phyloP scores from a whole-genome alignment of 2,329 filamentous ascomycete species.

The Thermothelomyces thermophilus region DNA sequence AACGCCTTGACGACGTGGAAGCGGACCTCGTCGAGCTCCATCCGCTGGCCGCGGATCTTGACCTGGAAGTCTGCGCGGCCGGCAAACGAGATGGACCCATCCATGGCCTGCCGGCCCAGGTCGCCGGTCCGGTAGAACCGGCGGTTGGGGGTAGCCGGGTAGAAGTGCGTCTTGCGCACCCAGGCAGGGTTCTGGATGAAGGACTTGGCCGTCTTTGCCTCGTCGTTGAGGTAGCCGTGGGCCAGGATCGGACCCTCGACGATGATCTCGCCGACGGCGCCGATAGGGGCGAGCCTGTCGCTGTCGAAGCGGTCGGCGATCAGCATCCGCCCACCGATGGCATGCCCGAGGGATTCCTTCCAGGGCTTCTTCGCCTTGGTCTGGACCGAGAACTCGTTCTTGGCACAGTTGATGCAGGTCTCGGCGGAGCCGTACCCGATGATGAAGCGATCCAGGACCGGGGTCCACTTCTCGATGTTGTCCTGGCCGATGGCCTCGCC shows the following conservation, averaged over 20 bases:
- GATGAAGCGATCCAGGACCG: constrained; percentile 11
- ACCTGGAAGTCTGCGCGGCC: constrained; percentile 54
- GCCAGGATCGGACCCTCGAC: constrained; percentile 19
- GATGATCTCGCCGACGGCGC: constrained; percentile 20
- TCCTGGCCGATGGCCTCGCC: constrained; percentile 21
- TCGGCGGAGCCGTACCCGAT: constrained; percentile 22
- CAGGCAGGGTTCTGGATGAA: constrained; percentile 25
- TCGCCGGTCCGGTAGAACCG: constrained; percentile 44
- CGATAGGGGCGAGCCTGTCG: constrained; percentile 19
- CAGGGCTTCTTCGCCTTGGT: constrained; percentile 27
- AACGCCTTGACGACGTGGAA: constrained; percentile 33
- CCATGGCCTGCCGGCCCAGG: constrained; percentile 35
- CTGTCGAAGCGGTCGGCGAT: constrained; percentile 11
- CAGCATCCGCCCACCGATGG: constrained; percentile 9
- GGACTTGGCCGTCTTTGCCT: constrained; percentile 30
- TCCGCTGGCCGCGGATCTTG: constrained; percentile 52
- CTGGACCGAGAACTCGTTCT: constrained; percentile 18
- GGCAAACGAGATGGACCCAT: constrained; percentile 35
- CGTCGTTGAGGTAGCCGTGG: constrained; percentile 20
- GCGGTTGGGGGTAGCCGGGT: constrained; percentile 8
- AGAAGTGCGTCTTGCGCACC: constrained; percentile 4
- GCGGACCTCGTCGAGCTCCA: constrained; percentile 48
- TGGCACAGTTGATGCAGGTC: constrained; percentile 12
- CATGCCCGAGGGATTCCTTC: constrained; percentile 39
- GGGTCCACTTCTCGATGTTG: constrained; percentile 18